Percentiles rank a stretch among this genome's conserved stretches.
phyloP scores from a whole-genome alignment of 2,329 filamentous ascomycete genomes.

The Ophiosphaerella narmari region DNA sequence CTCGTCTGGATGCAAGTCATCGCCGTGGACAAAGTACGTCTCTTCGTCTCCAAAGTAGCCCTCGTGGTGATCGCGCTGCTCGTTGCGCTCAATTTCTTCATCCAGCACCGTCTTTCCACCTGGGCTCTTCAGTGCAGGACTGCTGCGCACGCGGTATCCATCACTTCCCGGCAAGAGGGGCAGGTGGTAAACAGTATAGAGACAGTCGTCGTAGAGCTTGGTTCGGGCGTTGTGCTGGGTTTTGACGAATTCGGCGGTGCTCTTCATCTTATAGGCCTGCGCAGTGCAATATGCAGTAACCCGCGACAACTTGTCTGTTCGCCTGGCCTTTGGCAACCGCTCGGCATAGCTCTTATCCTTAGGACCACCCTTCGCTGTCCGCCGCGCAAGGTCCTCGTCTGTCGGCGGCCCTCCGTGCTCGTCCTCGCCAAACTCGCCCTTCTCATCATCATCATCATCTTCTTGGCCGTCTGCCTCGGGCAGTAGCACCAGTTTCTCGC shows the following conservation, averaged over 20 bases:
- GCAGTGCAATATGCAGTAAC: conserved; percentile 97
- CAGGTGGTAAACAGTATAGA: conserved; percentile 94
- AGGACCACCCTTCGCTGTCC: conserved; percentile 67
- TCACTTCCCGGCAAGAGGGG: conserved; percentile 84
- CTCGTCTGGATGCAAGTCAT: conserved; percentile 31
- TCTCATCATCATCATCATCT: conserved; percentile 59
- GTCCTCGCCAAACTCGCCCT: conserved; percentile 59
- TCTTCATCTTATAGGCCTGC: conserved; percentile 86
- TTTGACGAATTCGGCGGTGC: conserved; percentile 85
- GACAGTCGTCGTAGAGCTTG: conserved; percentile 96
- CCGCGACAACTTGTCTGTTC: conserved; percentile 84
- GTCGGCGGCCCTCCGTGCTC: conserved; percentile 64
- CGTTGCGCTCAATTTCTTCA: conserved; percentile 93
- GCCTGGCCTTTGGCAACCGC: conserved; percentile 82
- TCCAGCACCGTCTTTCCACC: conserved; percentile 92
- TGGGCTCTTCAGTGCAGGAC: conserved; percentile 88
- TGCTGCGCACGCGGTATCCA: conserved; percentile 85
- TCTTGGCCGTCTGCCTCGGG: conserved; percentile 72
- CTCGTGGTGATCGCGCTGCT: conserved; percentile 85
- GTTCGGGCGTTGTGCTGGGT: conserved; percentile 88
- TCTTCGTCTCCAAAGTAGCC: conserved; percentile 83
- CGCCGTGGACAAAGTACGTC: conserved; percentile 53
- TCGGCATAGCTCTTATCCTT: conserved; percentile 90
- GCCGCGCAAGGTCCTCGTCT: conserved; percentile 68
- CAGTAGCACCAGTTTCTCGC: conserved; percentile 93